phyloP scores from a whole-genome alignment of 208 protist genomes.

The Leishmania braziliensis region DNA sequence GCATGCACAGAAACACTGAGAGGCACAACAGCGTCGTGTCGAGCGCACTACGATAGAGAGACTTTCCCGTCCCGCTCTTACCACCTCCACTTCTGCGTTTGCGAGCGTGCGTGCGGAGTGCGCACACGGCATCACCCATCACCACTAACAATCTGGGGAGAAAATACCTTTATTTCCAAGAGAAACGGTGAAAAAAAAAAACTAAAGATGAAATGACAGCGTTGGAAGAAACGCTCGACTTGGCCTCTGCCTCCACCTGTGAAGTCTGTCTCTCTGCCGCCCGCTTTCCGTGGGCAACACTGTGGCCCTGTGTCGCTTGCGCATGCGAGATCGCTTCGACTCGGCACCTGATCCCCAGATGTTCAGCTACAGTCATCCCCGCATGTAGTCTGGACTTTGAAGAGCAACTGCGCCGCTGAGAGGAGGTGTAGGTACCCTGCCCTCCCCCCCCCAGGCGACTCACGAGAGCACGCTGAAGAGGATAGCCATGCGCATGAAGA shows the following conservation, averaged over 20 bases:
- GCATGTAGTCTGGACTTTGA: neutral
- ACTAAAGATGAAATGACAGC: neutral
- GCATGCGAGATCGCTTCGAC: neutral
- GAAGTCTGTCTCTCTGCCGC: neutral
- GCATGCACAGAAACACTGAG: too few species aligned
- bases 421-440: neutral
- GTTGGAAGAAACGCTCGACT: neutral
- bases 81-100: too few species aligned
- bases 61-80: too few species aligned
- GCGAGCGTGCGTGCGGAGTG: too few species aligned
- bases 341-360: neutral
- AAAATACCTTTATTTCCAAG: neutral
- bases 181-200: neutral
- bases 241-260: neutral
- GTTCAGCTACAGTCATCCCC: neutral
- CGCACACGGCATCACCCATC: too few species aligned
- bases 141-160: too few species aligned
- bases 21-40: too few species aligned
- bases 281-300: neutral
- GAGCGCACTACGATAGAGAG: too few species aligned
- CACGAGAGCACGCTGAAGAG: conserved; percentile 88
- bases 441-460: neutral
- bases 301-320: neutral
- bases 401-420: neutral
- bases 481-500: conserved; percentile 98